These are phyloP conservation scores for Trichoderma gracile DNA, from an alignment of 2,329 filamentous ascomycete genomes.

Conservation along the genomic window DNA sequence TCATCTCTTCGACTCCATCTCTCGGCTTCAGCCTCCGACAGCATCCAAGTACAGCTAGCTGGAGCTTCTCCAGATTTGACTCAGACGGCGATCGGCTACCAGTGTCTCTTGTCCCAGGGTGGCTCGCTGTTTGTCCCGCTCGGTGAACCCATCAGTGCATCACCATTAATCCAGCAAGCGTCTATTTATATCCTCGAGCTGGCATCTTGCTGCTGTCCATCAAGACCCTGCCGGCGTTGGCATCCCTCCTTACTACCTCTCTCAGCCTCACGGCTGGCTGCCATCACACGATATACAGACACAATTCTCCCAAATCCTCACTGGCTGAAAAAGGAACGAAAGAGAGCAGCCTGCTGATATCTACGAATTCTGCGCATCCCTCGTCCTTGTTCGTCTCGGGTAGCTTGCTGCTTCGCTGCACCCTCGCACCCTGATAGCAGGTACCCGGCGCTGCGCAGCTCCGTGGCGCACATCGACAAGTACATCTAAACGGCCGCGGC, in stretches of 20 bases:
- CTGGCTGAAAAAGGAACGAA: slow-evolving; percentile 12
- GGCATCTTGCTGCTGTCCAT: slow-evolving; percentile 3
- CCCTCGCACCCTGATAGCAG: not conserved
- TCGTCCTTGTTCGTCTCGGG: not conserved
- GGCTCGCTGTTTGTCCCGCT: not conserved
- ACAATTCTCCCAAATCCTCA: not conserved
- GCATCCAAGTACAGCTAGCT: slow-evolving; percentile 3
- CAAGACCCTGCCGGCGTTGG: not conserved
- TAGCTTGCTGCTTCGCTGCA: not conserved
- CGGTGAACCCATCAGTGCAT: slow-evolving; percentile 4
- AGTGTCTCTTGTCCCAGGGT: not conserved
- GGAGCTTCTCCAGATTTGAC: not conserved
- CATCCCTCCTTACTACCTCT: slow-evolving; percentile 1
- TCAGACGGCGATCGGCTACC: not conserved
- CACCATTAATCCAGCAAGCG: not conserved
- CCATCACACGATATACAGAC: slow-evolving; percentile 6
- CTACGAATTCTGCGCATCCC: not conserved
- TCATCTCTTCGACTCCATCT: not conserved
- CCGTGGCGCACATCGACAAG: slow-evolving; percentile 7
- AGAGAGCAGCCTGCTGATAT: not conserved
- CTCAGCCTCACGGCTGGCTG: slow-evolving; percentile 19
- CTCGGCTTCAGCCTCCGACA: slow-evolving; percentile 5
- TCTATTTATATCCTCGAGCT: slow-evolving; percentile 7
- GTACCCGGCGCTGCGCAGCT: slow-evolving; percentile 7
- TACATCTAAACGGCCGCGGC: not conserved